Evolutionary conservation across 2,329 filamentous ascomycete species (phyloP).

Genomic region (Fusarium nygamai): DNA sequence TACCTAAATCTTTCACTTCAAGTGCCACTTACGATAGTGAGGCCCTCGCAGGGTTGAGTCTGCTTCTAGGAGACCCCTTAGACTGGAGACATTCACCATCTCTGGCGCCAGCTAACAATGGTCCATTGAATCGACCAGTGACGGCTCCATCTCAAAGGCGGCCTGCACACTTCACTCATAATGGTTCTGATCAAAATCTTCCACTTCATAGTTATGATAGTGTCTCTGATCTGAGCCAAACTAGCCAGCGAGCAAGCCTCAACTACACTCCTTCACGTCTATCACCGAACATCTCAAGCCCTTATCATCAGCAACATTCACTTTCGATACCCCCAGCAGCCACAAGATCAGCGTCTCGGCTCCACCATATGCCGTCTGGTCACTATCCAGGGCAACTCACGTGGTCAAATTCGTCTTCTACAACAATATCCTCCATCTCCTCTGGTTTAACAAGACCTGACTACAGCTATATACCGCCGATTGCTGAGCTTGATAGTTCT

Average conservation of each 20-base stretch:
- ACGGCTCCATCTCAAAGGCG: neutral
- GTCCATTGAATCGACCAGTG: neutral
- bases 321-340: neutral
- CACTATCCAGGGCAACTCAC: constrained; percentile 3
- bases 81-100: neutral
- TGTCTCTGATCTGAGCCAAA: neutral
- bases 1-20: neutral
- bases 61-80: constrained; percentile 14
- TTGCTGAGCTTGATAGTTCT: constrained; percentile 24
- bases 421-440: constrained; percentile 1
- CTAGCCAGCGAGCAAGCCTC: neutral
- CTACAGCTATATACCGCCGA: neutral
- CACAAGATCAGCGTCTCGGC: neutral
- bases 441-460: neutral
- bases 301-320: neutral
- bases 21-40: neutral
- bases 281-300: neutral
- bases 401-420: constrained; percentile 23
- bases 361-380: neutral
- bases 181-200: neutral
- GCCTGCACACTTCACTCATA: neutral
- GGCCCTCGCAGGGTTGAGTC: constrained; percentile 1
- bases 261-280: neutral
- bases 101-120: neutral
- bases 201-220: neutral